Evolutionary conservation across 805 yeast genomes (phyloP).

Genomic region (Kuraishia cidri): DNA sequence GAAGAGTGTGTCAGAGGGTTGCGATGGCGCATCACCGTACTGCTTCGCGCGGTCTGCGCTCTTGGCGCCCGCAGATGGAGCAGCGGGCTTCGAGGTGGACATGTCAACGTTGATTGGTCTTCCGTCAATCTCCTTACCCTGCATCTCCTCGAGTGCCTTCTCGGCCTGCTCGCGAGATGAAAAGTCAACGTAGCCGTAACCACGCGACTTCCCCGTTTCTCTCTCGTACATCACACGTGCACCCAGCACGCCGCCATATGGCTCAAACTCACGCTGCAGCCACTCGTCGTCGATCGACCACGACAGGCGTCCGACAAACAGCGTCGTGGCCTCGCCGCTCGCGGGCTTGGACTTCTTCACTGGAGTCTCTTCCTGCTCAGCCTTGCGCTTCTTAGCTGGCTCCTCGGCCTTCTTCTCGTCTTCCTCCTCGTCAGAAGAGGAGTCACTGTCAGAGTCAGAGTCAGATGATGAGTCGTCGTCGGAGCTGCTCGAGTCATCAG

Average conservation of each 20-base stretch:
- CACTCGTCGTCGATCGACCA: constrained; percentile 96
- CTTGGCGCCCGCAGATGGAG: constrained; percentile 37
- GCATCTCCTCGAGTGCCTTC: constrained; percentile 75
- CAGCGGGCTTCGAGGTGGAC: constrained; percentile 75
- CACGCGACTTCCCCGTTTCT: constrained; percentile 88
- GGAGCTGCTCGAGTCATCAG: constrained; percentile 13
- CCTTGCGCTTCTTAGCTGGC: constrained; percentile 32
- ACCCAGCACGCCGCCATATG: constrained; percentile 66
- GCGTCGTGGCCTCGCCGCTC: constrained; percentile 81
- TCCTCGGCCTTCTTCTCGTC: constrained; percentile 9
- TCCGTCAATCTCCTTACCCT: constrained; percentile 94
- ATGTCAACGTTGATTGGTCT: constrained; percentile 92
- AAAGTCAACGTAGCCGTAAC: constrained; percentile 97
- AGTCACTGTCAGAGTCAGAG: constrained; percentile 11
- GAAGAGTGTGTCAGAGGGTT: constrained; percentile 93
- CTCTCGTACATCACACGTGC: constrained; percentile 95
- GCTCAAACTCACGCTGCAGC: constrained; percentile 82
- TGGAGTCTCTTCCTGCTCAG: constrained; percentile 29
- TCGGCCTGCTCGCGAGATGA: constrained; percentile 70
- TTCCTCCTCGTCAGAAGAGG: constrained; percentile 16
- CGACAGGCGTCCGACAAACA: constrained; percentile 94
- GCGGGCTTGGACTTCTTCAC: constrained; percentile 41
- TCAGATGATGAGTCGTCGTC: constrained; percentile 12
- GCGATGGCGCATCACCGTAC: constrained; percentile 85
- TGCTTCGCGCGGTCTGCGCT: constrained; percentile 73